Evolutionary conservation across 306 rosid genomes (phyloP).

Genomic region (Citrullus amarus): DNA sequence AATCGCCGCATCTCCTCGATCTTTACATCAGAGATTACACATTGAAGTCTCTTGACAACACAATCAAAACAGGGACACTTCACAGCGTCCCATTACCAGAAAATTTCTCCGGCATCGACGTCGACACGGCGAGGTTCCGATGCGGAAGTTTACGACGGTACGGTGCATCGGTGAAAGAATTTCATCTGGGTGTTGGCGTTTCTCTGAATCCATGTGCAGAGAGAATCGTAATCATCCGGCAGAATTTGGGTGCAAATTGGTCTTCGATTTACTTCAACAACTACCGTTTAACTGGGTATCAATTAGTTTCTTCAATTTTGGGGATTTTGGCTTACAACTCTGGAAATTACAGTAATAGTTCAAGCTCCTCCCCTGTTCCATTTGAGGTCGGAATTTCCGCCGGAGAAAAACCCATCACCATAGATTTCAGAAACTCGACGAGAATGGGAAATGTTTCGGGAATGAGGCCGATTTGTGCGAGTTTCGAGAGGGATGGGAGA

Average conservation of each 20-base stretch:
- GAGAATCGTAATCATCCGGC: constrained; percentile 63
- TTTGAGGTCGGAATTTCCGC: constrained; percentile 69
- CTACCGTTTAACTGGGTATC: constrained; percentile 59
- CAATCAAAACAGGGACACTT: constrained; percentile 43
- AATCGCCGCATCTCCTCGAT: constrained; percentile 71
- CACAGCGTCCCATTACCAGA: constrained; percentile 49
- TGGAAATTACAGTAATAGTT: constrained; percentile 29
- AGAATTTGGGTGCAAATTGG: constrained; percentile 69
- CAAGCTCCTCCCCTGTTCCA: constrained; percentile 33
- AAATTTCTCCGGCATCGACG: constrained; percentile 63
- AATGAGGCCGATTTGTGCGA: constrained; percentile 50
- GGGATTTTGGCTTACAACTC: constrained; percentile 79
- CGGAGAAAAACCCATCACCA: constrained; percentile 46
- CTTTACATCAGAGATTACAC: constrained; percentile 75
- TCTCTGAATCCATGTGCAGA: constrained; percentile 69
- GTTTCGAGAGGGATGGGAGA: constrained; percentile 69
- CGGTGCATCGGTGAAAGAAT: constrained; percentile 68
- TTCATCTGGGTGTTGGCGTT: constrained; percentile 53
- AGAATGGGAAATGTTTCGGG: constrained; percentile 20
- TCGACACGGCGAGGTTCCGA: constrained; percentile 46
- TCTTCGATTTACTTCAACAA: constrained; percentile 53
- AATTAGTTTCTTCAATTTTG: constrained; percentile 67
- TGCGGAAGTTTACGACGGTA: constrained; percentile 85
- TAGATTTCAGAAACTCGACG: constrained; percentile 51
- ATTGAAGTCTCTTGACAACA: constrained; percentile 35